Base-by-base conservation (phyloP, 495 filamentous ascomycete species). In the Coniosporium apollinis region DNA sequence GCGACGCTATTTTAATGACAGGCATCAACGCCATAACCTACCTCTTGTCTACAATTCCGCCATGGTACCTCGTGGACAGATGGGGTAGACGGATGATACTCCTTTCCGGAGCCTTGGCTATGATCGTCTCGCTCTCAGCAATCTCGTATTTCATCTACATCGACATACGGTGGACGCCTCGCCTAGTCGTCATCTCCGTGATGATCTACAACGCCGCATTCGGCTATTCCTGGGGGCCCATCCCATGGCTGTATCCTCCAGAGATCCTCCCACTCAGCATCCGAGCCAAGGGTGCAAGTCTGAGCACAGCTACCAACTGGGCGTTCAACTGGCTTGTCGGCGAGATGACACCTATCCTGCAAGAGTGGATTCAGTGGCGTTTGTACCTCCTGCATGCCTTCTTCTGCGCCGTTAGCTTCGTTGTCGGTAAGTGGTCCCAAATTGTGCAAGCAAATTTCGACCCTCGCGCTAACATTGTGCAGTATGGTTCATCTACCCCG, bases 191-290 rank as follows among this genome's bases (percentile, higher is more conserved):
- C 30, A 55, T 92, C 15, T 82, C 92, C 51, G 89, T 97, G 41
- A 93, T 97, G 76, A 78, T 94, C 31, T 97, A 97, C 60, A 97
- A 97, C 51, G 89, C 89, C 10, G 79, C 91, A 13, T 97, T 97
- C 50, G 89, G 89, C 19, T 89, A 85, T 39, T 94, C 87, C n/a
- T 97, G 91, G 91, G 89, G 89, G 20, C 89, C 89, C 3, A 86
- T 97, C 35, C 89, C 89, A 0, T 97, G 89, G 89, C 67, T 96
- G 8, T 97, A 97, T 51, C 89, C 91, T 3, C 89, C 89, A 5
- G 89, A 97, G 65, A 97, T 97, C 50, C 61, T 97, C 33, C 89
- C 89, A 1, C 65, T 97, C 41, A 96, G 91, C 58, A 94, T 97
- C 49, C 75, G 89, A 37, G 93, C 89, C 14, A 97, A 97, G 61